These are phyloP conservation scores for Fusarium sp. DNA, from an alignment of 2,329 filamentous ascomycete genomes.

Conservation along the genomic window DNA sequence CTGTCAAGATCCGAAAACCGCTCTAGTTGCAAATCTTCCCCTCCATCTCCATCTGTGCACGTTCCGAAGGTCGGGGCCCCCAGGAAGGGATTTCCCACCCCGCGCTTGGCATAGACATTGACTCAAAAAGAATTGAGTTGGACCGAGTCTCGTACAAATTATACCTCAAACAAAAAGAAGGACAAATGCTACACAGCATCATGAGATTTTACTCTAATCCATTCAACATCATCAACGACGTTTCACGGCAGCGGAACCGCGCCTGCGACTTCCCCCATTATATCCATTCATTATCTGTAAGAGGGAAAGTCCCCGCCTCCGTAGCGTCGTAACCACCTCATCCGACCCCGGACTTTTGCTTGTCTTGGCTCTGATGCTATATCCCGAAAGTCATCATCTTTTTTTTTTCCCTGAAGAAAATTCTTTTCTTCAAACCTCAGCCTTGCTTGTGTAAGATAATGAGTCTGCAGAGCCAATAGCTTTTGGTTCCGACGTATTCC, in stretches of 20 bases:
- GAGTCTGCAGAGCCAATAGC: not conserved
- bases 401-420: not conserved
- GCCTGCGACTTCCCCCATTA: not conserved
- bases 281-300: not conserved
- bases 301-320: constrained; percentile 5
- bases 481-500: not conserved
- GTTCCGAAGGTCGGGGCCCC: constrained; percentile 27
- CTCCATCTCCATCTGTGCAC: constrained; percentile 4
- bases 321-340: constrained; percentile 18
- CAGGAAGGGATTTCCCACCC: constrained; percentile 19
- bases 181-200: not conserved
- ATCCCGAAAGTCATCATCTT: not conserved
- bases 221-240: not conserved
- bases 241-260: constrained; percentile 15
- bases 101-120: constrained; percentile 20
- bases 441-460: not conserved
- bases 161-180: not conserved
- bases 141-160: not conserved
- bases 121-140: not conserved
- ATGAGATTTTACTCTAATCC: not conserved
- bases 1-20: not conserved
- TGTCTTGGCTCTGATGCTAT: constrained; percentile 1
- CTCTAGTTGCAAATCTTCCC: not conserved
- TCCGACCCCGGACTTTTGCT: constrained; percentile 22
- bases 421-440: not conserved